Conservation (phyloP, 106 monocot species). For the Allium sativum region DNA sequence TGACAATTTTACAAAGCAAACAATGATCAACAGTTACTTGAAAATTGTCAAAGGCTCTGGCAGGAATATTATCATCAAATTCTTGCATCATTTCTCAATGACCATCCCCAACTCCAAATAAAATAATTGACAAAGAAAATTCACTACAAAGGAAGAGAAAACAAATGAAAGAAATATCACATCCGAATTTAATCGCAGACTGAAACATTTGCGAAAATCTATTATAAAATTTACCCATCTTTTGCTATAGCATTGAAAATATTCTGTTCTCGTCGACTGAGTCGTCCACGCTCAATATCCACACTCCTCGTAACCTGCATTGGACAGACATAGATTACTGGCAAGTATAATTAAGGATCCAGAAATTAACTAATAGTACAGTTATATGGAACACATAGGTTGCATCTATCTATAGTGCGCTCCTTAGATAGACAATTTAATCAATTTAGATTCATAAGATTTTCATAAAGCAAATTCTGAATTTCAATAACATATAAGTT, state of each 20-base stretch:
- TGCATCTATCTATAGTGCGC: too few relatives aligned
- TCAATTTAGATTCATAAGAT: too few relatives aligned
- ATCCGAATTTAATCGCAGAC: background rate
- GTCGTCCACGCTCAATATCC: conserved; percentile 40
- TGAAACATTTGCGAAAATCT: background rate
- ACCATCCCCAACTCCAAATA: conserved; percentile 98
- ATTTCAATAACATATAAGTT: too few relatives aligned
- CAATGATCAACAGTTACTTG: conserved; percentile 28
- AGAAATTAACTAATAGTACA: too few relatives aligned
- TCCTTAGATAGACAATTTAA: too few relatives aligned
- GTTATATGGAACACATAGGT: too few relatives aligned
- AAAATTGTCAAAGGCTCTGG: conserved; percentile 75
- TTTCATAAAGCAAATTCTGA: too few relatives aligned
- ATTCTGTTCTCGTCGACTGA: conserved; percentile 68
- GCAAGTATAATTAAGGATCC: too few relatives aligned
- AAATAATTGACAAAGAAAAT: conserved; percentile 80
- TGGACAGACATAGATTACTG: background rate
- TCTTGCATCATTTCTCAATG: conserved; percentile 94
- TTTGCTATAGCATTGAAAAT: conserved; percentile 79
- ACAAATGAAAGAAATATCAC: background rate
- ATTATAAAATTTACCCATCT: conserved; percentile 43
- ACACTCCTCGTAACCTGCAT: conserved; percentile 85
- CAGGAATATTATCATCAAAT: conserved; percentile 93
- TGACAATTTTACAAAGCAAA: too few relatives aligned
- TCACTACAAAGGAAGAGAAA: conserved; percentile 34